Conservation (phyloP, 2,329 filamentous ascomycete species). For the Fusarium austroafricanum region DNA sequence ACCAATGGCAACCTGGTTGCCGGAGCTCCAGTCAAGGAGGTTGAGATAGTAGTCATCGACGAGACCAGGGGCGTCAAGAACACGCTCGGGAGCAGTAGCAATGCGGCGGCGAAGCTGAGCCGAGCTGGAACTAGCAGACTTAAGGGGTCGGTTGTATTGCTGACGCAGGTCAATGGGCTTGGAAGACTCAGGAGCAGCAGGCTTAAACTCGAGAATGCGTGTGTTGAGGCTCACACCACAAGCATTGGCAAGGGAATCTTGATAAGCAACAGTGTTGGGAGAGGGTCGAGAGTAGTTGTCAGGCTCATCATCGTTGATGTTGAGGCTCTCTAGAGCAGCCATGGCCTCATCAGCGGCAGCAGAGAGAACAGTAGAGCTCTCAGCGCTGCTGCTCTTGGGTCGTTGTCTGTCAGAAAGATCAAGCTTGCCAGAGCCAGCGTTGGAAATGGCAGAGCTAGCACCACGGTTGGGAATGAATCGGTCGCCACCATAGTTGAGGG, state of each 20-base stretch:
- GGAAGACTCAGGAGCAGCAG: constrained; percentile 95
- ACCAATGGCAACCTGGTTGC: constrained; percentile 97
- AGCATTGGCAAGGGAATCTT: constrained; percentile 88
- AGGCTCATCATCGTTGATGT: constrained; percentile 76
- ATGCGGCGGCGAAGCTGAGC: constrained; percentile 93
- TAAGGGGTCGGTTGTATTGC: constrained; percentile 97
- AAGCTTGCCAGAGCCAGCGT: constrained; percentile 84
- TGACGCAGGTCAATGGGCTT: constrained; percentile 97
- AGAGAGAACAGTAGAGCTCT: constrained; percentile 81
- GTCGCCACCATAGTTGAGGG: constrained; percentile 83
- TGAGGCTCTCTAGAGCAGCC: constrained; percentile 82
- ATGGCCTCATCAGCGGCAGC: constrained; percentile 84
- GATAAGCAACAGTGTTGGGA: constrained; percentile 89
- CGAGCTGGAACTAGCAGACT: constrained; percentile 76
- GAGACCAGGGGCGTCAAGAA: constrained; percentile 93
- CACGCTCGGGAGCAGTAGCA: constrained; percentile 93
- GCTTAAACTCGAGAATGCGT: constrained; percentile 98
- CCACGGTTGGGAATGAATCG: constrained; percentile 96
- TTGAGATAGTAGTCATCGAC: constrained; percentile 99
- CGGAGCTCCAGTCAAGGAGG: constrained; percentile 96
- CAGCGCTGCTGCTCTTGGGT: constrained; percentile 75
- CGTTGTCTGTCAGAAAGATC: constrained; percentile 76
- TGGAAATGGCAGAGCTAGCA: constrained; percentile 88
- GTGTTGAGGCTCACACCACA: constrained; percentile 95
- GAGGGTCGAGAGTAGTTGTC: constrained; percentile 80